phyloP scores from a whole-genome alignment of 208 protist genomes.

The Leishmania tarentolae region DNA sequence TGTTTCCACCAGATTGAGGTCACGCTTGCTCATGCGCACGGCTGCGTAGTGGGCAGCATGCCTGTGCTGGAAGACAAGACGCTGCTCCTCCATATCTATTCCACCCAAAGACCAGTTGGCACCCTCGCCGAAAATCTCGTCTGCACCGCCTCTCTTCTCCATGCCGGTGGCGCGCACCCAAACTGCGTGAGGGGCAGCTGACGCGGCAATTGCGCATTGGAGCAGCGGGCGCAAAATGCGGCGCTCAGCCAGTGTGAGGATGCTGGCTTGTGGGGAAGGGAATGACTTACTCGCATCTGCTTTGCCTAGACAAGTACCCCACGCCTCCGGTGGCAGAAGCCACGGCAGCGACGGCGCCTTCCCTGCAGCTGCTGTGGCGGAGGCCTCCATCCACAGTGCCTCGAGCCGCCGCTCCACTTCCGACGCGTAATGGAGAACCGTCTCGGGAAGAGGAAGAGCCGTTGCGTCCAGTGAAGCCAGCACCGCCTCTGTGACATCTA shows the following conservation, averaged over 20 bases:
- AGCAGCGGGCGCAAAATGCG: constrained; percentile 16
- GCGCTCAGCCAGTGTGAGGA: constrained; percentile 10
- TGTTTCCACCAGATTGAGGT: constrained; percentile 2
- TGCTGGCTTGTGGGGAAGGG: not conserved
- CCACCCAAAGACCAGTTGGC: not conserved
- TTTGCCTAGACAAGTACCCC: not conserved
- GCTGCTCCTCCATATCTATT: not conserved
- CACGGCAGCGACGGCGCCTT: constrained; percentile 3
- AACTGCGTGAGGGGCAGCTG: constrained; percentile 14
- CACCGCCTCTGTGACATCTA: constrained; percentile 30
- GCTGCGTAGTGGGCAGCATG: constrained; percentile 13
- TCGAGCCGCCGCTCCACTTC: constrained; percentile 16
- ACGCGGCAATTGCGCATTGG: constrained; percentile 26
- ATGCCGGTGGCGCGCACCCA: constrained; percentile 14
- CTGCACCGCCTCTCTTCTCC: not conserved
- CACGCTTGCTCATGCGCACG: constrained; percentile 4
- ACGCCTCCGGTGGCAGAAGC: constrained; percentile 7
- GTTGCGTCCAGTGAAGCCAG: constrained; percentile 9
- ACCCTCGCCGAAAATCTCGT: not conserved
- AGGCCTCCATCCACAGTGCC: not conserved
- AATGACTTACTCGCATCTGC: not conserved
- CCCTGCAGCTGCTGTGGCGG: not conserved
- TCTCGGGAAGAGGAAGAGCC: constrained; percentile 12
- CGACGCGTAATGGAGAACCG: constrained; percentile 13
- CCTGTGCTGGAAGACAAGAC: constrained; percentile 22